Evolutionary conservation across 2,329 filamentous ascomycete species (phyloP).

Genomic region (Diaporthe helianthi): DNA sequence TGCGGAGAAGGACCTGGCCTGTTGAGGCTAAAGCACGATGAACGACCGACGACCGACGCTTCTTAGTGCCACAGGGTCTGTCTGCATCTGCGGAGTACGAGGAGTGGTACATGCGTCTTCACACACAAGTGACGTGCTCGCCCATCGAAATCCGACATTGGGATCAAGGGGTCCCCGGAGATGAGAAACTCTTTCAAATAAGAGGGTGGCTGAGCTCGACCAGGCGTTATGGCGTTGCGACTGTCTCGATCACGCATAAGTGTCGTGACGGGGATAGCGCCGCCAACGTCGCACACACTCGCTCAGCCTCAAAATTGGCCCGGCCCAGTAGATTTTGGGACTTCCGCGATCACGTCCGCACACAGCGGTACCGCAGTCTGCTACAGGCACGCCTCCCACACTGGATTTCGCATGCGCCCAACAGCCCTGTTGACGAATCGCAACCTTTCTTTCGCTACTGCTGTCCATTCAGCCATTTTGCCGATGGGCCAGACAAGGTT

Average conservation of each 20-base stretch:
- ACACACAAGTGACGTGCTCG: background rate
- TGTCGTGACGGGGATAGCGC: conserved; percentile 22
- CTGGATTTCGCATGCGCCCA: background rate
- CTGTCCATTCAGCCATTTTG: background rate
- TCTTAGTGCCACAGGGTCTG: background rate
- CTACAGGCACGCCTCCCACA: background rate
- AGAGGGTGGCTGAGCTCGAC: conserved; percentile 24
- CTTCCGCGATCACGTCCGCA: conserved; percentile 1
- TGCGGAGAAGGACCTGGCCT: conserved; percentile 28
- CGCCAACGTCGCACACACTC: conserved; percentile 17
- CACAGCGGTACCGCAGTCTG: background rate
- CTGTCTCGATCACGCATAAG: conserved; percentile 15
- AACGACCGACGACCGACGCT: conserved; percentile 16
- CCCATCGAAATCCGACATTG: background rate
- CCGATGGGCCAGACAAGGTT: conserved; percentile 21
- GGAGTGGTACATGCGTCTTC: background rate
- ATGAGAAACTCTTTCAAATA: conserved; percentile 5
- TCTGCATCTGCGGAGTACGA: background rate
- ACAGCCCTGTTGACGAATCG: background rate
- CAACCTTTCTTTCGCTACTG: background rate
- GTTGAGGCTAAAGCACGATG: conserved; percentile 26
- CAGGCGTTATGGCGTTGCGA: background rate
- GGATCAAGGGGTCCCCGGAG: background rate
- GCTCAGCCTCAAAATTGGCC: conserved; percentile 28
- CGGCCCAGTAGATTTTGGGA: conserved; percentile 21